Base-by-base conservation (phyloP, 1,284 basidiomycete genomes). In the Puccinia polysora region DNA sequence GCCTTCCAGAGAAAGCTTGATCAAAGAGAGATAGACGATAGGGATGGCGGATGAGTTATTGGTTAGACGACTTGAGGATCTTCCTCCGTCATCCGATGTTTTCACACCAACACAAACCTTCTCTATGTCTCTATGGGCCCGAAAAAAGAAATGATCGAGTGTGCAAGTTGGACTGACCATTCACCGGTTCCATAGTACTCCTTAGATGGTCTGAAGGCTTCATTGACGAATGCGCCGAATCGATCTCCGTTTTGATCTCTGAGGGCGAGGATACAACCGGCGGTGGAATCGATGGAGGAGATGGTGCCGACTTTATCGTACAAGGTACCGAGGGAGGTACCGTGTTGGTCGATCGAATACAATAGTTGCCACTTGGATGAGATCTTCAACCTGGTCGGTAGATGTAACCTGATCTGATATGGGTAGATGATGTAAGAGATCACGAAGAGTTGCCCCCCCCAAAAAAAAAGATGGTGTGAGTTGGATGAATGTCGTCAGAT, bases 341-440 rank as follows among this genome's bases (percentile, higher is more conserved):
- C 95, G 75, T 97, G 90, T 79, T 97, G 93, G 77, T 98, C 95
- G 18, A 96, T 83, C 10, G 91, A 94, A 81, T 97, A 97, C 0
- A 97, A 81, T 2, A 97, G 83, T 0, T 85, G 85, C 95, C 95
- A 97, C n/a, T 84, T 82, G 5, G 84, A 83, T 0, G 89, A 85
- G 4, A 97, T 84, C 3, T 89, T 87, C 18, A 88, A 84, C 18
- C 96, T 84, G 0, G 91, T 86, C 0, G 95, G 91, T 0, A 97
- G 82, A 74, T 86, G 82, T 0, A 85, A 80, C 0, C 89, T 86
- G 8, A 93, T 81, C 90, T 92, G 73, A 8, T 52, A 23, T 25
- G 2, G 23, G 18, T 7, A n/a, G 12, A 62, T n/a, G 6, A 40
- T 23, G 40, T 8, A 43, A 43, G 18, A 8, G 40, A 8, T 43